Evolutionary conservation across 805 yeast genomes (phyloP).

Genomic region (Wickerhamiella allomyrinae): DNA sequence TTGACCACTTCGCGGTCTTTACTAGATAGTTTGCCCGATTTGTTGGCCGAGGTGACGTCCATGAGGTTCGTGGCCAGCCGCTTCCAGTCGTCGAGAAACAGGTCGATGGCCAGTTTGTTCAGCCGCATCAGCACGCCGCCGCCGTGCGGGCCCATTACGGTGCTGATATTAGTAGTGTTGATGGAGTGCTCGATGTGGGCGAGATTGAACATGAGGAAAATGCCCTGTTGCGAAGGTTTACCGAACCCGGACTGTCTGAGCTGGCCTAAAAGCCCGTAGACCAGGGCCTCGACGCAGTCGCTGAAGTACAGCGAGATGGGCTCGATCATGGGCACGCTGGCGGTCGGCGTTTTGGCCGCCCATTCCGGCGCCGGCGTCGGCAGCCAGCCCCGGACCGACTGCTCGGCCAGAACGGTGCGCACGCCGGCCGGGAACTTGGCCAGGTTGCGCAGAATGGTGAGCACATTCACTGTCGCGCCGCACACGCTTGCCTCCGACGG

Average conservation of each 20-base stretch:
- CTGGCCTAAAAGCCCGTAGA: constrained; percentile 41
- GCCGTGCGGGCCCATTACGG: constrained; percentile 45
- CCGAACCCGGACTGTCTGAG: constrained; percentile 33
- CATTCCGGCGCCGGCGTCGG: constrained; percentile 44
- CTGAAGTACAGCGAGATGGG: constrained; percentile 42
- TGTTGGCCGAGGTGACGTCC: constrained; percentile 49
- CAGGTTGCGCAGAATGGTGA: constrained; percentile 51
- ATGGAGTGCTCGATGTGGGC: constrained; percentile 15
- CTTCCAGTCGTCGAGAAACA: constrained; percentile 64
- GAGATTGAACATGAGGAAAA: constrained; percentile 29
- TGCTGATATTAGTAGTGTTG: constrained; percentile 31
- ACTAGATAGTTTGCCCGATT: constrained; percentile 26
- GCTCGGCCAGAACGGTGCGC: constrained; percentile 33
- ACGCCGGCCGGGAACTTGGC: constrained; percentile 48
- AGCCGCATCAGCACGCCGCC: constrained; percentile 56
- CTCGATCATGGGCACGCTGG: constrained; percentile 30
- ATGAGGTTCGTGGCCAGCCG: constrained; percentile 59
- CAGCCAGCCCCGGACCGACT: constrained; percentile 56
- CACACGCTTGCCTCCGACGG: constrained; percentile 60
- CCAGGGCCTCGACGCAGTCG: constrained; percentile 65
- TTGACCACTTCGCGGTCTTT: constrained; percentile 72
- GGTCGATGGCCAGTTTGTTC: constrained; percentile 33
- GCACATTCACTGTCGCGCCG: constrained; percentile 56
- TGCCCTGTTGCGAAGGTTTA: constrained; percentile 22
- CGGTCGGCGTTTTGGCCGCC: constrained; percentile 30